Base-by-base conservation (phyloP, 2,329 filamentous ascomycete species). In the Aspergillus sp. region DNA sequence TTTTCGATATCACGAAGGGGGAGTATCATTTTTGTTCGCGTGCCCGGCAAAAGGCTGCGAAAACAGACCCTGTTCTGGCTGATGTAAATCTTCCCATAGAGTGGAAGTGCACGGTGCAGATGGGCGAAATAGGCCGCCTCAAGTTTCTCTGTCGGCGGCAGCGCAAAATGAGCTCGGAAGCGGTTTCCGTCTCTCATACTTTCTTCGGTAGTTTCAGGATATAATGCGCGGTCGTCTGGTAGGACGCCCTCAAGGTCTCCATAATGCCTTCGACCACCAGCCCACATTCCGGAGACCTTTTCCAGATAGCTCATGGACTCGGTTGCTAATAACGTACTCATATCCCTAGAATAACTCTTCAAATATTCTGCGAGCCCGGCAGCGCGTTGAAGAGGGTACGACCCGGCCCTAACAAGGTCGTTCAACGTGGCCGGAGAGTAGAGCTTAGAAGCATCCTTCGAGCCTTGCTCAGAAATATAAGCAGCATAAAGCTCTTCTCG, bases 221-320 rank as follows among this genome's bases (percentile, higher is more conserved):
- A 82, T 39, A 81, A 77, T 2, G 81, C 75, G 55, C 78, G 77
- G 60, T 96, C 90, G 67, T 88, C 89, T 1, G 88, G 84, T 7
- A 84, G 79, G 9, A 87, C 81, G 14, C 83, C 78, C 70, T 90
- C 86, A 21, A 83, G 84, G 19, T 91, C 89, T 50, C 89, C 87
- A 68, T 98, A 99, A 74, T 98, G 93, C 67, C 89, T 92, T 66
- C 89, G 88, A 12, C 91, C 91, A 35, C 95, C 95, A 64, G 92
- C 90, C 87, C 95, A 95, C 90, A 98, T 98, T 39, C 92, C 93
- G 0, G 93, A 96, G 0, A 98, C 93, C 73, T 97, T 98, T 70
- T 96, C 93, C 33, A 96, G 89, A 70, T 98, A 98, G 2, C 91
- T 92, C 87, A 96, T 96, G 0, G 93, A 96, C 72, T 97, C 93